Conservation (phyloP, 1,284 basidiomycete genomes). For the Leccinum variabile region DNA sequence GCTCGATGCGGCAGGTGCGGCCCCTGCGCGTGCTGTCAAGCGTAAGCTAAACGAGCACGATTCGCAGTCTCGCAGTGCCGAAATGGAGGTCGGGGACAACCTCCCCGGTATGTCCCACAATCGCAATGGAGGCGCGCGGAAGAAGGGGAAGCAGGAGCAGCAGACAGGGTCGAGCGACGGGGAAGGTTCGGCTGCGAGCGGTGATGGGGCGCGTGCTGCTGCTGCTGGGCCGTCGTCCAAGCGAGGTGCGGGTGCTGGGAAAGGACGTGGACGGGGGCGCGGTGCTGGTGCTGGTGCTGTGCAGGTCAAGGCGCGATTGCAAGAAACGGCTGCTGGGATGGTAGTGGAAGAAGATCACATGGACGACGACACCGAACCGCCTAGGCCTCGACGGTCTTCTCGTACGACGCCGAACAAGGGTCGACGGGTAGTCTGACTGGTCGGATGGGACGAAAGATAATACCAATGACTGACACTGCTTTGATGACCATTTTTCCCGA, state of each 20-base stretch:
- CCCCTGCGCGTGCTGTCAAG: constrained; percentile 30
- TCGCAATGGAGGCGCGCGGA: constrained; percentile 16
- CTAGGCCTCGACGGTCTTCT: constrained; percentile 28
- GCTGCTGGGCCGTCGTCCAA: constrained; percentile 12
- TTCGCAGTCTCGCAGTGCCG: constrained; percentile 20
- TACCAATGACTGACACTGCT: background rate
- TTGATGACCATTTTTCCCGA: constrained; percentile 2
- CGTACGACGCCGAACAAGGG: constrained; percentile 27
- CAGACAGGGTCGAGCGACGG: constrained; percentile 8
- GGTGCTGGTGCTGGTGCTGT: constrained; percentile 13
- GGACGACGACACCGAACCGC: constrained; percentile 25
- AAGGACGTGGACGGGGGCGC: constrained; percentile 24
- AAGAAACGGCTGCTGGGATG: constrained; percentile 32
- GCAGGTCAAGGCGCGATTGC: constrained; percentile 21
- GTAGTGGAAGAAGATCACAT: constrained; percentile 33
- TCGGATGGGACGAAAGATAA: background rate
- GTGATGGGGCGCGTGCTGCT: constrained; percentile 6
- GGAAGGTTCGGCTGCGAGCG: constrained; percentile 18
- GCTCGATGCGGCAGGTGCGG: constrained; percentile 30
- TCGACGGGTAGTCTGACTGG: constrained; percentile 13
- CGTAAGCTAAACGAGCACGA: constrained; percentile 35
- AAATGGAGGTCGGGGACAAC: constrained; percentile 20
- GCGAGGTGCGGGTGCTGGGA: constrained; percentile 20
- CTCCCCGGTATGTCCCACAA: background rate
- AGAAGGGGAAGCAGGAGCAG: constrained; percentile 26